Percentiles rank a stretch among this genome's conserved stretches.
Conservation (phyloP, 225 moss, liverwort and hornwort species). For the Sphagnum contortum region DNA sequence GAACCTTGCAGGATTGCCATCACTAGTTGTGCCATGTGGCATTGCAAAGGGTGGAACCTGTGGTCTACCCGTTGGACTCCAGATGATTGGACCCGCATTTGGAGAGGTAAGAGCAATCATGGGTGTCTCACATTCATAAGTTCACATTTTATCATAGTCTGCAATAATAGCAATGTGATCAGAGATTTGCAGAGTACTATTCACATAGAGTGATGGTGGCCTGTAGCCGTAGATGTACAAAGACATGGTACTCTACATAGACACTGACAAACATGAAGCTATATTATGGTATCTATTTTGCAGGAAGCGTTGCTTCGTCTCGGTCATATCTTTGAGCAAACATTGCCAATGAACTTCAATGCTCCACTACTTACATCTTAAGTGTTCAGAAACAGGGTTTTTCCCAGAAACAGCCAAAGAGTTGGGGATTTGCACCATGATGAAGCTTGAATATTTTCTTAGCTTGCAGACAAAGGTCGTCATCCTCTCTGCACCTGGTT, state of each 20-base stretch:
- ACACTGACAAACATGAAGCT: not conserved
- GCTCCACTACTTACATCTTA: conserved; percentile 28
- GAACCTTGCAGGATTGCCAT: conserved; percentile 85
- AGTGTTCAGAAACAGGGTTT: too few relatives aligned
- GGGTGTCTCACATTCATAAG: not conserved
- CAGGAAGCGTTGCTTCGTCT: conserved; percentile 55
- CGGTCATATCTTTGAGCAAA: conserved; percentile 86
- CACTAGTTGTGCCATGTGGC: conserved; percentile 86
- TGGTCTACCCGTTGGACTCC: conserved; percentile 86
- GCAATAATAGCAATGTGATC: too few relatives aligned
- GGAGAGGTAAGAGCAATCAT: conserved; percentile 38
- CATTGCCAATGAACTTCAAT: conserved; percentile 24
- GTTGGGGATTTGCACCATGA: too few relatives aligned
- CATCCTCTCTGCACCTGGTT: too few relatives aligned
- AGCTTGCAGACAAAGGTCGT: too few relatives aligned
- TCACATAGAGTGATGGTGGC: too few relatives aligned
- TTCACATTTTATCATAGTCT: not conserved
- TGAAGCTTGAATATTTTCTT: too few relatives aligned
- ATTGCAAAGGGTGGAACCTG: conserved; percentile 63
- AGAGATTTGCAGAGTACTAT: too few relatives aligned
- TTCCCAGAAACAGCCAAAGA: too few relatives aligned
- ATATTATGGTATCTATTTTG: not conserved
- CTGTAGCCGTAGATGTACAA: too few relatives aligned
- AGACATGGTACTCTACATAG: too few relatives aligned
- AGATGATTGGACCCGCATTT: conserved; percentile 83